phyloP scores from a whole-genome alignment of 2,329 filamentous ascomycete species.

The Penicillium glabrum region DNA sequence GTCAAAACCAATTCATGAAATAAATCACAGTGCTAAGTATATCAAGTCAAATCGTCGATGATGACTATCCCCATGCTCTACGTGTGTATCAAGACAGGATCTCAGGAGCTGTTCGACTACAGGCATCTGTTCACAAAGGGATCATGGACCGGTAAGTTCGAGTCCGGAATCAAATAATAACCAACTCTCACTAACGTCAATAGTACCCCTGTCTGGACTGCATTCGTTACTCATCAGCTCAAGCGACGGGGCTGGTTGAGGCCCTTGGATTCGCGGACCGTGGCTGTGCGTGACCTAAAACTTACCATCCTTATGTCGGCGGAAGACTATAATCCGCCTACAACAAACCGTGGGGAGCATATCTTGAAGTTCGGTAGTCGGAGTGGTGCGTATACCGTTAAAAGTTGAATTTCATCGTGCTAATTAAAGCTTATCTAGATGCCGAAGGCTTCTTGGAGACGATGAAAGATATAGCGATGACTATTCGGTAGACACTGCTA shows the following conservation, averaged over 20 bases:
- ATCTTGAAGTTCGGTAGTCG: slow-evolving; percentile 39
- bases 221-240: slow-evolving; percentile 53
- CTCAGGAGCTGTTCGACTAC: slow-evolving; percentile 55
- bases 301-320: slow-evolving; percentile 54
- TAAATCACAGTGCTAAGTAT: slow-evolving; percentile 12
- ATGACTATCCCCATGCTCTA: slow-evolving; percentile 53
- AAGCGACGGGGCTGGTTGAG: slow-evolving; percentile 51
- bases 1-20: slow-evolving; percentile 8
- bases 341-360: slow-evolving; percentile 37
- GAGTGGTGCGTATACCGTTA: slow-evolving; percentile 26
- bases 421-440: slow-evolving; percentile 30
- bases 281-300: slow-evolving; percentile 52
- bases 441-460: slow-evolving; percentile 38
- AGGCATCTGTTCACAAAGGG: slow-evolving; percentile 56
- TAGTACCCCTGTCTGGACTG: slow-evolving; percentile 62
- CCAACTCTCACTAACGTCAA: neutral
- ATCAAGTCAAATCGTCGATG: slow-evolving; percentile 53
- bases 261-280: slow-evolving; percentile 39
- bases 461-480: slow-evolving; percentile 25
- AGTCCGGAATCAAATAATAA: neutral
- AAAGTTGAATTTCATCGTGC: neutral
- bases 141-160: slow-evolving; percentile 47
- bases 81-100: slow-evolving; percentile 54
- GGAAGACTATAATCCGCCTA: slow-evolving; percentile 47
- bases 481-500: slow-evolving; percentile 3